phyloP scores from a whole-genome alignment of 768 basidiomycete species.

The Mrakia hoshinonis region DNA sequence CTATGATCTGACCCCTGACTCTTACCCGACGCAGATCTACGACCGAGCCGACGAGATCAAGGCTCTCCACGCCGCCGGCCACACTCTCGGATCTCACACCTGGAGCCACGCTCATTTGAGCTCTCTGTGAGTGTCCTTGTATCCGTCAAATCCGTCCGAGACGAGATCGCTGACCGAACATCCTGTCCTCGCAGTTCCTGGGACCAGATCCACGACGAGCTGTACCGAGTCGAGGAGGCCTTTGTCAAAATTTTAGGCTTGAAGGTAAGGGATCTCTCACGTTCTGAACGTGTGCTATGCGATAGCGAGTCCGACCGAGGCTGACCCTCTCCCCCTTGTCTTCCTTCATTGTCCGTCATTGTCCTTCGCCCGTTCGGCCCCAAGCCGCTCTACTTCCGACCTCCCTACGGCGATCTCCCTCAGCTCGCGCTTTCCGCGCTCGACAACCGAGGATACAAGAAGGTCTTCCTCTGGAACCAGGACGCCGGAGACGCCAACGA shows the following conservation, averaged over 20 bases:
- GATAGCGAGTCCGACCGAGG: too few relatives aligned
- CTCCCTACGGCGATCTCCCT: constrained; percentile 39
- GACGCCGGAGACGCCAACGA: constrained; percentile 32
- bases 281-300: too few relatives aligned
- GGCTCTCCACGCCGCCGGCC: constrained; percentile 25
- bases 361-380: not conserved
- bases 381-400: constrained; percentile 34
- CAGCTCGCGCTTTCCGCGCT: constrained; percentile 36
- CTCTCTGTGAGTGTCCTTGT: not conserved
- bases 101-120: not conserved
- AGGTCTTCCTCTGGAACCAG: constrained; percentile 38
- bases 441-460: constrained; percentile 38
- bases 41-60: constrained; percentile 34
- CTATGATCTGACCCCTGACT: too few relatives aligned
- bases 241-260: constrained; percentile 39
- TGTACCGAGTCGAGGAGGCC: constrained; percentile 36
- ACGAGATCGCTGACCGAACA: constrained; percentile 35
- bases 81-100: constrained; percentile 40
- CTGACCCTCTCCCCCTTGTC: constrained; percentile 31
- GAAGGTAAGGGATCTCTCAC: too few relatives aligned
- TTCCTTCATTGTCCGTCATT: not conserved
- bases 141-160: not conserved
- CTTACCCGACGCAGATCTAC: too few relatives aligned
- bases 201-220: constrained; percentile 30
- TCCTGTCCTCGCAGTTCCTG: constrained; percentile 3